phyloP scores from a whole-genome alignment of 768 basidiomycete genomes.

The Suillus americanus region DNA sequence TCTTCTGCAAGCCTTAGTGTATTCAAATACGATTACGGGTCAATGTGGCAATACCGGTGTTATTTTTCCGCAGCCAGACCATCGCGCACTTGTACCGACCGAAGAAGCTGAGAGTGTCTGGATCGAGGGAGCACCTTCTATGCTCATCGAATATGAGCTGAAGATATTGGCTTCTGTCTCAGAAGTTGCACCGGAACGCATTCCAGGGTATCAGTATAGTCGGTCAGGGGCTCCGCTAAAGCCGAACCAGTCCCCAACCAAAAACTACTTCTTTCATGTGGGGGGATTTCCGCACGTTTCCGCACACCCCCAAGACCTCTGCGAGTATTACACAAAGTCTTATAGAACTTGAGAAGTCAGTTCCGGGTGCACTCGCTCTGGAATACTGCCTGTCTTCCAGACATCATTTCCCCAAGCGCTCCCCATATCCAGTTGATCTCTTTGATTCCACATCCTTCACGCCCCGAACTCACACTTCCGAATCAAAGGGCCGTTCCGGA shows the following conservation, averaged over 20 bases:
- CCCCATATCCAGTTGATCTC: conserved; percentile 75
- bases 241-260: conserved; percentile 32
- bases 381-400: conserved; percentile 71
- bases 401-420: conserved; percentile 38
- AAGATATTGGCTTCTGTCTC: conserved; percentile 29
- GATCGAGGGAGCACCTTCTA: conserved; percentile 29
- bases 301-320: conserved; percentile 55
- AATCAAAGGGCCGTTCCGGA: too few relatives aligned
- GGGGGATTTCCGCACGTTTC: conserved; percentile 56
- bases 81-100: conserved; percentile 12
- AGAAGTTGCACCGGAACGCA: conserved; percentile 38
- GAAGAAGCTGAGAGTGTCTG: conserved; percentile 25
- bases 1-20: not conserved
- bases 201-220: conserved; percentile 61
- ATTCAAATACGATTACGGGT: not conserved
- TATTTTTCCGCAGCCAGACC: conserved; percentile 20
- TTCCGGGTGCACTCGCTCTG: conserved; percentile 53
- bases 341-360: conserved; percentile 41
- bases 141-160: conserved; percentile 32
- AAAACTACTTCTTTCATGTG: conserved; percentile 65
- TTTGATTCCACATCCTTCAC: conserved; percentile 41
- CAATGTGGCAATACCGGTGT: conserved; percentile 10
- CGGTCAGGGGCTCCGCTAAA: conserved; percentile 37
- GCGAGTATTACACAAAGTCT: conserved; percentile 46
- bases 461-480: too few relatives aligned